Percentiles rank a stretch among this genome's conserved stretches.
These are phyloP conservation scores for Zymoseptoria pseudotritici DNA, from an alignment of 2,329 filamentous ascomycete species.

Conservation along the genomic window DNA sequence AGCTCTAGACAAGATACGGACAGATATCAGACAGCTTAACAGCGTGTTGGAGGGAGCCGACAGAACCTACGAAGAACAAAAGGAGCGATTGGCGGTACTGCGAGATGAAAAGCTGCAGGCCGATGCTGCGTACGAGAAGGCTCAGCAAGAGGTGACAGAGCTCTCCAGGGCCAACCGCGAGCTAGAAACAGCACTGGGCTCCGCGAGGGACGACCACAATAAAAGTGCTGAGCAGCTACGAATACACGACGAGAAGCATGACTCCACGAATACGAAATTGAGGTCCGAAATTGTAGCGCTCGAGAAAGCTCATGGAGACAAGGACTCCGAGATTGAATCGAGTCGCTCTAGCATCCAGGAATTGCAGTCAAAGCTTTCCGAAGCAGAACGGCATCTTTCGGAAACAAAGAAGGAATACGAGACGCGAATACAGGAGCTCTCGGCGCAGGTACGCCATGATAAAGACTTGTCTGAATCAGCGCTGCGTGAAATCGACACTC, in stretches of 20 bases:
- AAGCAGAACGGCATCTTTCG: constrained; percentile 10
- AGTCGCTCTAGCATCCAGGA: not conserved
- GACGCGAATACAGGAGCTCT: constrained; percentile 6
- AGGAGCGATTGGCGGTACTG: constrained; percentile 4
- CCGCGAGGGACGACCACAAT: constrained; percentile 14
- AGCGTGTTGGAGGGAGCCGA: not conserved
- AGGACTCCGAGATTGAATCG: not conserved
- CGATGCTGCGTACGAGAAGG: constrained; percentile 5
- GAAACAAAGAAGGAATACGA: constrained; percentile 3
- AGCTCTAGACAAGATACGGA: not conserved
- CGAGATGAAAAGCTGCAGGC: constrained; percentile 6
- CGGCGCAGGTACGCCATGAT: constrained; percentile 10
- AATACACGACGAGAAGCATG: constrained; percentile 12
- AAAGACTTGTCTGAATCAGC: constrained; percentile 8
- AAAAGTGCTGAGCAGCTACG: constrained; percentile 14
- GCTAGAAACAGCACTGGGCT: constrained; percentile 4
- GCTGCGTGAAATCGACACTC: constrained; percentile 5
- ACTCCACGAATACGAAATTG: constrained; percentile 10
- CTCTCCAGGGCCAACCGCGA: constrained; percentile 13
- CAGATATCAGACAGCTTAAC: not conserved
- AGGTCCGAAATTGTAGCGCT: constrained; percentile 8
- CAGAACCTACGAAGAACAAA: constrained; percentile 5
- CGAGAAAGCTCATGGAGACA: constrained; percentile 1
- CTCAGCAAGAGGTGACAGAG: constrained; percentile 5
- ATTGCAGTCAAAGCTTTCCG: constrained; percentile 13